Conservation (phyloP, 306 rosid species). For the Trifolium subterraneum region DNA sequence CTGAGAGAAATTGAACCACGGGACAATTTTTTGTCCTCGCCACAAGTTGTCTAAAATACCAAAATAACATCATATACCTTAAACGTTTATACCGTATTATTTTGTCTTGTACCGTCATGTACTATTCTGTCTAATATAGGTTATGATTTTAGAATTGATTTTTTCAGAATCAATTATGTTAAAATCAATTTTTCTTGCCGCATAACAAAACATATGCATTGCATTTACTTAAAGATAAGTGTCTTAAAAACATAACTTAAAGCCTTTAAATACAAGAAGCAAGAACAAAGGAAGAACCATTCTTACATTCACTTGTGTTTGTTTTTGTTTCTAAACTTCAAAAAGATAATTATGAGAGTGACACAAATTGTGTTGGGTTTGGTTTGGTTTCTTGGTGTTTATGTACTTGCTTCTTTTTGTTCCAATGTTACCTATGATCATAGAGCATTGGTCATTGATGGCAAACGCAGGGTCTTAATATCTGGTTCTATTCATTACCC, state of each 20-base stretch:
- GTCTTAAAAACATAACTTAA: neutral
- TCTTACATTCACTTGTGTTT: neutral
- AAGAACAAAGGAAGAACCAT: conserved; percentile 31
- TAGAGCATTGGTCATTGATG: conserved; percentile 81
- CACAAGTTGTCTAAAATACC: too few relatives aligned
- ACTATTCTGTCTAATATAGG: too few relatives aligned
- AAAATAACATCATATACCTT: too few relatives aligned
- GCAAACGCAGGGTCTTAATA: conserved; percentile 72
- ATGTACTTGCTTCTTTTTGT: conserved; percentile 49
- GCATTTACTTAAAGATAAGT: conserved; percentile 39
- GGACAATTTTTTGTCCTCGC: too few relatives aligned
- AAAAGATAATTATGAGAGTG: conserved; percentile 50
- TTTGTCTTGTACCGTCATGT: too few relatives aligned
- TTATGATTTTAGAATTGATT: too few relatives aligned
- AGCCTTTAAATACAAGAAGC: conserved; percentile 29
- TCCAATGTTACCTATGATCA: conserved; percentile 81
- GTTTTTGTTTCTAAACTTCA: conserved; percentile 1
- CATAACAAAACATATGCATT: too few relatives aligned
- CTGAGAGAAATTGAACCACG: too few relatives aligned
- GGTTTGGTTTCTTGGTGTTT: conserved; percentile 49
- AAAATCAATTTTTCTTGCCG: too few relatives aligned
- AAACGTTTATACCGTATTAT: too few relatives aligned
- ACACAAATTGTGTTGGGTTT: conserved; percentile 40
- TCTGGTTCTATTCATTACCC: conserved; percentile 98
- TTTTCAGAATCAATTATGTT: too few relatives aligned